Base-by-base conservation (phyloP, 768 basidiomycete genomes). In the Pilatotrama ljubarskyi region DNA sequence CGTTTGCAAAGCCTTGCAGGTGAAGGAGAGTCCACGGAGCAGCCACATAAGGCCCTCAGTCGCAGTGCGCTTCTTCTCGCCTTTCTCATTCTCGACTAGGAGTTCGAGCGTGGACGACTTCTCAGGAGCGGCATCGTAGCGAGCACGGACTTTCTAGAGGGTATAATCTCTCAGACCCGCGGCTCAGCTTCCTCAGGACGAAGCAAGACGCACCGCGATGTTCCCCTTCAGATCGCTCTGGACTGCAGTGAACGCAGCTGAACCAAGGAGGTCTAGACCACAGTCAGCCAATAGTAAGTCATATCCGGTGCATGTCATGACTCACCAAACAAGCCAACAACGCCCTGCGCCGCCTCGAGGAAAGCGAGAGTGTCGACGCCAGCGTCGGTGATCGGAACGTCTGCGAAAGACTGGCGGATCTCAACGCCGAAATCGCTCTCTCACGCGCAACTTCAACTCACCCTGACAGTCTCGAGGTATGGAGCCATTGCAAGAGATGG, bases 11-110 rank as follows among this genome's bases (percentile, higher is more conserved):
- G 90, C 90, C 57, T 83, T 79, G 75, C 87, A 85, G 35, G 96
- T 99, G 79, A 99, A 99, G 26, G 85, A 83, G 52, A 95, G 83
- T 2, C 94, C 97, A 29, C 95, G 86, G 48, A 95, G 81, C 49
- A 99, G 83, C 97, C 97, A 99, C 75, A 98, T 76, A 55, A 98
- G 82, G 15, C 93, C 95, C 69, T 95, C 89, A 0, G 95, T 97
- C 2, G 96, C 93, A 0, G 84, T 82, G 15, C 84, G 82, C 74
- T 94, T 94, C 82, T 95, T 93, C 76, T 93, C 90, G 22, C 75
- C 76, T 73, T 91, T 87, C 75, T 98, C 97, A 68, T 89, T 88
- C 68, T 81, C 80, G 5, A 94, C 86, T 25, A 99, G 84, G 48
- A 80, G 76, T 75, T 99, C 92, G 25, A 99, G 83, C 1, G 97